Evolutionary conservation across 1,284 basidiomycete species (phyloP).

Genomic region (Ganoderma leucocontextum): DNA sequence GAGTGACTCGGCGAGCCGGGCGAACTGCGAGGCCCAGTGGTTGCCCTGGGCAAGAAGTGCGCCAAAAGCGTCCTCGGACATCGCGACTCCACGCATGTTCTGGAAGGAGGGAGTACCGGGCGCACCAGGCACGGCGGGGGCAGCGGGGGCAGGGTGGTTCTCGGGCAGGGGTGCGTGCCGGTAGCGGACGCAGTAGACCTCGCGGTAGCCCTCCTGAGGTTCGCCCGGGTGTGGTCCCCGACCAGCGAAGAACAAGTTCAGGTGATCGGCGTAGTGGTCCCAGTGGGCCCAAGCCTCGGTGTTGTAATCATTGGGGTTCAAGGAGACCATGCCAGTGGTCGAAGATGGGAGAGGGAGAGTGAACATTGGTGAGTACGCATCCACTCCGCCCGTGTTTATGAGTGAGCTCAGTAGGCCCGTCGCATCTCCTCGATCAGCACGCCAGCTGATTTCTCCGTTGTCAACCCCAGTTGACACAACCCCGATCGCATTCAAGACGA

Average conservation of each 20-base stretch:
- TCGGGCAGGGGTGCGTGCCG: background rate
- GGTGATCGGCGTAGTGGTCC: background rate
- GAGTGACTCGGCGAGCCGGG: background rate
- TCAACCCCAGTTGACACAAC: no score
- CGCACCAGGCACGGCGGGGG: background rate
- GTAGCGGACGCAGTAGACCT: background rate
- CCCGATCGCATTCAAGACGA: no score
- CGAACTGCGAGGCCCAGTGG: background rate
- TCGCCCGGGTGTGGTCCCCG: background rate
- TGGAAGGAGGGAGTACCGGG: background rate
- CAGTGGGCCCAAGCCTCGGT: background rate
- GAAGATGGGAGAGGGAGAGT: background rate
- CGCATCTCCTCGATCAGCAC: no score
- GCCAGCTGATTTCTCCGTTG: no score
- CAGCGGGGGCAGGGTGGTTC: background rate
- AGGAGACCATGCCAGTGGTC: background rate
- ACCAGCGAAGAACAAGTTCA: background rate
- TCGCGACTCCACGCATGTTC: background rate
- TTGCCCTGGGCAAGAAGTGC: background rate
- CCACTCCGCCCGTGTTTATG: background rate
- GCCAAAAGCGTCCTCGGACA: background rate
- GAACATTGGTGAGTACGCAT: background rate
- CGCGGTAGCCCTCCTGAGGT: background rate
- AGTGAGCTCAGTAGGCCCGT: background rate
- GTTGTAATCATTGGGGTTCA: background rate